These are phyloP conservation scores for Sicyos baderoa DNA, from an alignment of 306 rosid species.

Conservation along the genomic window DNA sequence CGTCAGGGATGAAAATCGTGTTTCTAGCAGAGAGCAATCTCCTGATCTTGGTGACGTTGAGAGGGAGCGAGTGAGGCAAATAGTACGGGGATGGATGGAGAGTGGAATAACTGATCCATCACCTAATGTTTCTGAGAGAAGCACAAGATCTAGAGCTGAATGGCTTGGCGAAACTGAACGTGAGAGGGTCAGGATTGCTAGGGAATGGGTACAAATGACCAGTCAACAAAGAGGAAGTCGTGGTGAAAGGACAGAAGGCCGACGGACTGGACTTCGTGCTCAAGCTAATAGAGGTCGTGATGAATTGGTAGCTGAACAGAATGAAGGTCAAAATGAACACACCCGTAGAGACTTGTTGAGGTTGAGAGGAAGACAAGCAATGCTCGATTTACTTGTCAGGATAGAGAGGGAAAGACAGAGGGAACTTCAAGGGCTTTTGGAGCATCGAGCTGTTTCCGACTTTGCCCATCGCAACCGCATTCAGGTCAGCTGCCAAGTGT, in stretches of 20 bases:
- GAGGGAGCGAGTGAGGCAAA: constrained; percentile 98
- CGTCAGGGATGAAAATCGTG: constrained; percentile 43
- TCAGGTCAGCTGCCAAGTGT: constrained; percentile 59
- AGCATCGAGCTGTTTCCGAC: constrained; percentile 97
- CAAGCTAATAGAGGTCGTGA: constrained; percentile 47
- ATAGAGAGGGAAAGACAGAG: constrained; percentile 89
- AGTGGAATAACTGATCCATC: constrained; percentile 82
- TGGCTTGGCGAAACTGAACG: constrained; percentile 99
- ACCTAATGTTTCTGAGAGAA: constrained; percentile 62
- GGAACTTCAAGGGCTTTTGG: constrained; percentile 86
- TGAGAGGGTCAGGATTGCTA: constrained; percentile 89
- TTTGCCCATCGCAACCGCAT: constrained; percentile 98
- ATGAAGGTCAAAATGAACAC: constrained; percentile 91
- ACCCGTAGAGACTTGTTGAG: constrained; percentile 73
- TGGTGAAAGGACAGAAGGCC: constrained; percentile 69
- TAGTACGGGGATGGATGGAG: constrained; percentile 99
- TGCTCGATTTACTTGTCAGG: constrained; percentile 86
- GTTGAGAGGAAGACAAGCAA: constrained; percentile 92
- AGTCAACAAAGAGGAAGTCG: constrained; percentile 94
- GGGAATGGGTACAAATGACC: constrained; percentile 99
- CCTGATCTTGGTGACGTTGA: constrained; percentile 98
- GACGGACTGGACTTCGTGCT: constrained; percentile 37
- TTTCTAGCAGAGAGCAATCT: constrained; percentile 94
- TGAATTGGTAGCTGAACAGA: constrained; percentile 45
- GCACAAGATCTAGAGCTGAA: constrained; percentile 63